Evolutionary conservation across 75 land plant genomes (phyloP), one percentile per base, ranked within the genome.

Genomic region (Gnetum montanum): DNA sequence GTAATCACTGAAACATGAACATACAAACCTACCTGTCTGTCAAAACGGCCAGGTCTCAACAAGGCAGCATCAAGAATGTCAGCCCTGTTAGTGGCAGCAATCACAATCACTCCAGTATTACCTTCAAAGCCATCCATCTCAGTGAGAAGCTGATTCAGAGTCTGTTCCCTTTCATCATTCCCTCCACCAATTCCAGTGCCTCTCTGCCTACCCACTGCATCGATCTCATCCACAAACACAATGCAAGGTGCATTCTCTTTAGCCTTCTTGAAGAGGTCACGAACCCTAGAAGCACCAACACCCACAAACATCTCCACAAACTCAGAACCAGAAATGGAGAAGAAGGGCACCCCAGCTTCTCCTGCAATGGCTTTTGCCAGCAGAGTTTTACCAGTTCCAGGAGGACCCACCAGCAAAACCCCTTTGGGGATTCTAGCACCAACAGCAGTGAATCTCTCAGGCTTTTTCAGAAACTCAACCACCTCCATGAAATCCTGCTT

Each of bases 91-190:
- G 98, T 93, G 8, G 98, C 98, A 46, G 96, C 98, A 72, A 93
- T 66, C 6, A 89, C 98, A 59, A 93, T 93, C 35, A 92, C 66
- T 38, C 97, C 97, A 47, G 97, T 92, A 62, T 92, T 92, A 31
- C 97, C 97, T 54, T 92, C 97, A 67, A 92, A 92, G 8, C 97
- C 97, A 76, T 92, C 97, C 97, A 92, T 92, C 71, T 92, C 97
- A 23, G 97, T 92, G 70, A 92, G 62, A 49, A 92, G 94, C 75
- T 92, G 97, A 69, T 91, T 91, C 55, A 91, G 74, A 0, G 97
- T 91, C 61, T 91, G 97, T 54, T 91, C 97, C 31, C 97, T 65
- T 63, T 91, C 97, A 72, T 91, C 97, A 79, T 91, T 91, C 6
- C 97, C 97, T 44, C 97, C 97, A 45, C 97, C 97, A 48, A 92